Evolutionary conservation across 768 basidiomycete species (phyloP), one percentile per base, ranked within the genome.

Genomic region (Boletus rubroflammeus): DNA sequence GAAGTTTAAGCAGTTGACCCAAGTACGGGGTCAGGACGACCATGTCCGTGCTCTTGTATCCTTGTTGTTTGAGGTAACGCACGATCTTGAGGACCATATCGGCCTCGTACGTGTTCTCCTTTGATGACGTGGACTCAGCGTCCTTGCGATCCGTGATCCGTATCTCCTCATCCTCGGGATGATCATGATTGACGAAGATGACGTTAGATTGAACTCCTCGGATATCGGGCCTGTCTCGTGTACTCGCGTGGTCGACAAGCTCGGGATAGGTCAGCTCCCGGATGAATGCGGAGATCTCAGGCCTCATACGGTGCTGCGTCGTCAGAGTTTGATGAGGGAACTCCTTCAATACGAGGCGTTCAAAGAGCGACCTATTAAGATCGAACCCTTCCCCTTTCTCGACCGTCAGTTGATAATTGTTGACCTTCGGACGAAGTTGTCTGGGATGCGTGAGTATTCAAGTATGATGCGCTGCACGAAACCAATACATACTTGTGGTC

Each of bases 341-440:
- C 0, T 76, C 79, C 56, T 78, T 77, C 6, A 82, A 61, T 25
- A 87, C 81, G 7, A 88, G 77, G 6, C 86, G 81, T 58, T 89
- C 86, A 57, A 89, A 89, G 3, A 89, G 72, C 0, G 84, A 86
- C 42, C 74, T 67, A 53, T 89, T 88, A 5, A 89, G 75, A 53
- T 88, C 82, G 53, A 72, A 88, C 0, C 85, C 86, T 3, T 85
- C 80, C 1, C 79, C 84, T 60, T 84, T 89, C 66, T 89, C 86
- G 14, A 86, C 79, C 0, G 84, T 86, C 26, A 89, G 69, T 0
- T 63, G 40, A 55, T 88, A 89, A 45, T 77, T 78, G 55, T 87
- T 86, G 58, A 87, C 81, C 65, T 88, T 89, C 0, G 86, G 86
- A 5, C 86, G 84, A 6, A 89, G 72, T 68, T 88, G 86, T 67